These are phyloP conservation scores for Dicorynia guianensis DNA, from an alignment of 306 rosid species.

Conservation along the genomic window DNA sequence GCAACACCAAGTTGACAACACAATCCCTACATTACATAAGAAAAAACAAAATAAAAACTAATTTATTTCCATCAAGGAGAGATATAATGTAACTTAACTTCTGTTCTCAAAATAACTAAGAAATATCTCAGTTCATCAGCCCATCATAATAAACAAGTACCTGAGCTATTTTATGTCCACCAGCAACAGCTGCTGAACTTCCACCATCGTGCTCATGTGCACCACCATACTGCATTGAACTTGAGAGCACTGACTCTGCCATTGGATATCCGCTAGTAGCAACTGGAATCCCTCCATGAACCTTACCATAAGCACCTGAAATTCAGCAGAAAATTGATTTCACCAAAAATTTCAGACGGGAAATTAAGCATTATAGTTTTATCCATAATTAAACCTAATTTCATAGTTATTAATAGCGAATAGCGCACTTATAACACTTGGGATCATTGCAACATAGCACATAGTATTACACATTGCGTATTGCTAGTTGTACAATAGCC, in stretches of 20 bases:
- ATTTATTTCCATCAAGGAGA: too few species aligned
- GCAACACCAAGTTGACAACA: too few species aligned
- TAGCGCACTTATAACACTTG: too few species aligned
- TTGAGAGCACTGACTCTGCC: slow-evolving; percentile 61
- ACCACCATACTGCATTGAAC: slow-evolving; percentile 61
- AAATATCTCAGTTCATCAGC: too few species aligned
- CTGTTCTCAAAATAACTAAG: too few species aligned
- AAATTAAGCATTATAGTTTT: slow-evolving; percentile 24
- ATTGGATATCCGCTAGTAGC: slow-evolving; percentile 60
- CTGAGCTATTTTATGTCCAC: slow-evolving; percentile 69
- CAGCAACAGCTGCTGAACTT: slow-evolving; percentile 55
- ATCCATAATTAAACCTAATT: background rate
- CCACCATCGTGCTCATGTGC: slow-evolving; percentile 74
- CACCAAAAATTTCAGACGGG: slow-evolving; percentile 30
- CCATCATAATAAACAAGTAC: slow-evolving; percentile 34
- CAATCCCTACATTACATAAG: too few species aligned
- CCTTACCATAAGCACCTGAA: slow-evolving; percentile 72
- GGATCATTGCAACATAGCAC: too few species aligned
- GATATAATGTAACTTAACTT: too few species aligned
- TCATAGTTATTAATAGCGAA: too few species aligned
- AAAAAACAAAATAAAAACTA: too few species aligned
- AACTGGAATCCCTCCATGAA: slow-evolving; percentile 64
- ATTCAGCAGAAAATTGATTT: slow-evolving; percentile 20
- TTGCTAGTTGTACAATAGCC: too few species aligned
- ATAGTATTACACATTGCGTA: too few species aligned